phyloP scores from a whole-genome alignment of 768 basidiomycete genomes.

The Phaeotremella fagi region DNA sequence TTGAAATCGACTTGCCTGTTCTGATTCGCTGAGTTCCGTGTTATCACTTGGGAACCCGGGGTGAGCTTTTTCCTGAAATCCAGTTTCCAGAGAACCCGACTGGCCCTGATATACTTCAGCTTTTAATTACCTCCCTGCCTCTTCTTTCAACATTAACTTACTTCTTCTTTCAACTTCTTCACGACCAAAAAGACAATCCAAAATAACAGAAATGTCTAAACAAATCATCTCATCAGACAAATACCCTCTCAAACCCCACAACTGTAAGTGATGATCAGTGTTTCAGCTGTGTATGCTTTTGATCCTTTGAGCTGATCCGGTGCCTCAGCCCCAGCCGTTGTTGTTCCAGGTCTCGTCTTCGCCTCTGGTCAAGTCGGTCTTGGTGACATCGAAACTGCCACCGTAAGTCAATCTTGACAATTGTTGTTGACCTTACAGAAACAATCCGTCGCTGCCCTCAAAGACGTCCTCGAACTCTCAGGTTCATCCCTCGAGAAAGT shows the following conservation, averaged over 20 bases:
- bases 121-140: too few relatives aligned
- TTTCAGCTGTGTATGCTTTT: not conserved
- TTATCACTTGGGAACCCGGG: not conserved
- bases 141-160: too few relatives aligned
- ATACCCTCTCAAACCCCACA: conserved; percentile 19
- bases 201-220: conserved; percentile 9
- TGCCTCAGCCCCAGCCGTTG: conserved; percentile 10
- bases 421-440: not conserved
- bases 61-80: not conserved
- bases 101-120: not conserved
- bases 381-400: conserved; percentile 14
- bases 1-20: too few relatives aligned
- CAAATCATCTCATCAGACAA: conserved; percentile 13
- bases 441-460: conserved; percentile 13
- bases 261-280: conserved; percentile 17
- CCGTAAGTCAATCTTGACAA: not conserved
- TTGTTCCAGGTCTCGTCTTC: conserved; percentile 14
- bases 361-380: conserved; percentile 10
- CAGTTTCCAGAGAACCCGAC: not conserved
- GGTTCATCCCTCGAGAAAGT: conserved; percentile 30
- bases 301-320: not conserved
- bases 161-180: too few relatives aligned
- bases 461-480: conserved; percentile 32
- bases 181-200: too few relatives aligned
- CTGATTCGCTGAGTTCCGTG: too few relatives aligned